Evolutionary conservation across 2,329 filamentous ascomycete genomes (phyloP), one percentile per base, ranked within the genome.

Genomic region (Macrophomina pseudophaseolina): DNA sequence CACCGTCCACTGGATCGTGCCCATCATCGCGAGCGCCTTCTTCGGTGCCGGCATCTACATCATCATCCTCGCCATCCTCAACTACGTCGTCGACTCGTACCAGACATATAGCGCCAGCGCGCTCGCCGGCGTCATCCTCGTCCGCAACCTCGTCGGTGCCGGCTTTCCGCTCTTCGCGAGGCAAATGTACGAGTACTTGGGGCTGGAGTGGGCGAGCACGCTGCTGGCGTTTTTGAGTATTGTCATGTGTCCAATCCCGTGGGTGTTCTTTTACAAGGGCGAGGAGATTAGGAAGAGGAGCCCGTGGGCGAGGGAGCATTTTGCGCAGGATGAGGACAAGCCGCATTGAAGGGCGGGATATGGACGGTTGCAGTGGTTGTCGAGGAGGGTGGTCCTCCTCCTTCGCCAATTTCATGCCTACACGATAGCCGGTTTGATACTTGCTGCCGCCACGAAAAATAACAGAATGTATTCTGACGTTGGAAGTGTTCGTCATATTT

Each of bases 221-320:
- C 56, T 80, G 46, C 64, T 81, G 14, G 79, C 74, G 0, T 80
- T 81, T 52, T 59, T 81, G 28, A 75, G 76, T 9, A 70, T 80
- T 5, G 54, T 75, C 9, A 69, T 81, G 23, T 74, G 78, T 2
- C 76, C 77, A 3, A 76, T 79, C 30, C 79, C 79, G 2, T 78
- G 79, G 46, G 70, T 81, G 11, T 79, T 80, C 65, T 80, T 78
- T 60, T 75, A 74, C 46, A 74, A 71, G 66, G 78, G 78, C 4
- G 69, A 71, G 46, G 63, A 73, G 59, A 72, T 71, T 32, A 30
- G 69, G 54, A 6, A 44, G 64, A 64, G 60, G 64, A 70, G 69
- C 40, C 66, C 62, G 65, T 68, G 65, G 65, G 67, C 67, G 33
- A 67, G 66, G 54, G 64, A 66, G 28, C 64, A 66, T 44, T 66